These are phyloP conservation scores for Pseudogymnoascus destructans DNA, from an alignment of 2,329 filamentous ascomycete genomes.

Conservation along the genomic window DNA sequence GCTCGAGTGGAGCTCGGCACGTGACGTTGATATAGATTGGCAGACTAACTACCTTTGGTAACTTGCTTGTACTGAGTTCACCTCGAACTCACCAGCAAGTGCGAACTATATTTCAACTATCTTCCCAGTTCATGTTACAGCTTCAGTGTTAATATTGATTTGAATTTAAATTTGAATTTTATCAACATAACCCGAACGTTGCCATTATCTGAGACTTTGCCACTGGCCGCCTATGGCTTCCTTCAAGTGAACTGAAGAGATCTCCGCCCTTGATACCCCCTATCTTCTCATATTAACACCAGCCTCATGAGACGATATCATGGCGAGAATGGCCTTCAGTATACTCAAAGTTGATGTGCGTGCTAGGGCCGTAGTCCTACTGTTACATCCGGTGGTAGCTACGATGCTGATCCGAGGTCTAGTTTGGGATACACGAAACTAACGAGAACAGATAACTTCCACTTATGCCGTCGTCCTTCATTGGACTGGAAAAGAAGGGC, in stretches of 20 bases:
- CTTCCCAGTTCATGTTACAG: neutral
- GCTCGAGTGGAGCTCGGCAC: neutral
- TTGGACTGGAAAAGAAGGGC: too few species aligned
- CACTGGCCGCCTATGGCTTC: neutral
- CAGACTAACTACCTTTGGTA: neutral
- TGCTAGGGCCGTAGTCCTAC: neutral
- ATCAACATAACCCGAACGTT: neutral
- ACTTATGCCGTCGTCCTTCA: too few species aligned
- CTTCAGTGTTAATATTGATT: neutral
- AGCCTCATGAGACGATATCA: neutral
- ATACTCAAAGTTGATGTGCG: neutral
- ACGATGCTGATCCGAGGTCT: too few species aligned
- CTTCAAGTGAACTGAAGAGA: neutral
- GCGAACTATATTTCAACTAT: neutral
- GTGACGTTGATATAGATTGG: neutral
- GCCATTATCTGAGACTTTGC: neutral
- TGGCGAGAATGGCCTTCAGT: neutral
- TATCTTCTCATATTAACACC: neutral
- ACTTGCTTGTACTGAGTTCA: neutral
- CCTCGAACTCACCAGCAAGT: neutral
- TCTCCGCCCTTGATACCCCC: neutral
- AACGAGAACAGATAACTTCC: too few species aligned
- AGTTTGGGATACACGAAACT: too few species aligned
- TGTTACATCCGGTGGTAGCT: neutral
- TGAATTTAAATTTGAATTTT: neutral